A percentile compares a stretch with the other conserved stretches of the same genome.
These are phyloP conservation scores for Solanum lycopersicoides DNA, from an alignment of 257 asterid genomes.

Conservation along the genomic window DNA sequence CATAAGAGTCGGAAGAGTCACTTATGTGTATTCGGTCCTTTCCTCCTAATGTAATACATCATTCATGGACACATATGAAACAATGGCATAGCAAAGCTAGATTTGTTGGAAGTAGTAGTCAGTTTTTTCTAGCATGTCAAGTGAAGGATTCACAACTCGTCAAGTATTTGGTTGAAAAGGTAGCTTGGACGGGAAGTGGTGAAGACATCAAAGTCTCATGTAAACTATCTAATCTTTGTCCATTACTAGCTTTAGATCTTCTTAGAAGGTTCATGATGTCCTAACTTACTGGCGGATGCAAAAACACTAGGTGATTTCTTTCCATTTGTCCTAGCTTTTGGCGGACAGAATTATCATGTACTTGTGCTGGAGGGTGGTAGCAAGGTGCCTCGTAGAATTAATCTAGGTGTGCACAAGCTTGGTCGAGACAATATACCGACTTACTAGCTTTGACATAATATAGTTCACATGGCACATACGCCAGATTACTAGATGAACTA, in stretches of 20 bases:
- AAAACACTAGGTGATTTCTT: not conserved
- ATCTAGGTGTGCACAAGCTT: not conserved
- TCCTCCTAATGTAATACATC: not conserved
- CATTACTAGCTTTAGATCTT: not conserved
- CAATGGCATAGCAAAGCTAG: not conserved
- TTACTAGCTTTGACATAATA: not conserved
- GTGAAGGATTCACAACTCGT: not conserved
- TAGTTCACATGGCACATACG: not conserved
- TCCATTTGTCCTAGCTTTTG: not conserved
- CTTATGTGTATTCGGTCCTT: not conserved
- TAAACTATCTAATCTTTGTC: not conserved
- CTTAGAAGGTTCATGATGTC: not conserved
- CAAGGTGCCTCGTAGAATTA: not conserved
- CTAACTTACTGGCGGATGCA: not conserved
- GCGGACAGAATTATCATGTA: not conserved
- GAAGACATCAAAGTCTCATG: not conserved
- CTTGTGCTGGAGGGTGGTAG: not conserved
- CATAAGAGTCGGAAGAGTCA: not conserved
- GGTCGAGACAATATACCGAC: not conserved
- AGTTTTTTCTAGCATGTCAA: not conserved
- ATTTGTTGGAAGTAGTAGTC: not conserved
- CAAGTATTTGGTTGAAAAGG: not conserved
- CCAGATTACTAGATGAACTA: not conserved
- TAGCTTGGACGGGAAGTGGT: not conserved
- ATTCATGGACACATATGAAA: not conserved